Base-by-base conservation (phyloP, 192 early-diverging fungal species). In the Diversispora eburnea region DNA sequence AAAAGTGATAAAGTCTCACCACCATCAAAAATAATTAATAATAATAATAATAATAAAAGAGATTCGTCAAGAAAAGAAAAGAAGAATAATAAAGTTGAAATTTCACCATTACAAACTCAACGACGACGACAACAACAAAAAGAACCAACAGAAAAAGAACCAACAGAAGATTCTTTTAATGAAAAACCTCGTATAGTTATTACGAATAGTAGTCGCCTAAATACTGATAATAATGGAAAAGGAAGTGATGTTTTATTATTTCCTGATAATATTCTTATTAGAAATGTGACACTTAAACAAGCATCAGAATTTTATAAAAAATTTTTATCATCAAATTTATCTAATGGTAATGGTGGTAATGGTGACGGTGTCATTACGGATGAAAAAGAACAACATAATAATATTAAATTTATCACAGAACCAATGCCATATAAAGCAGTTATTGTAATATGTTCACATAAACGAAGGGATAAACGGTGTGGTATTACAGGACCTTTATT, bases 401-500 rank as follows among this genome's bases (percentile, higher is more conserved):
- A 47, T 41, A 9, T 41, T 45, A 64, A 73, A 43, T 65, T 62
- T 56, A 5, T 8, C 5, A 19, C 64, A 0, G 74, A 75, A 22
- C 41, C 20, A 19, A 76, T 80, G 61, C 73, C 76, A 0, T 83
- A 83, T 70, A 76, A 73, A 49, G 79, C 80, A 8, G 78, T 80
- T 39, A 75, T 88, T 6, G 65, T 88, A 70, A 85, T 88, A 39
- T 88, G 87, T 71, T 88, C 87, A 12, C 87, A 88, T 67, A 56
- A 72, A 10, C 77, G 74, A n/a, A 79, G 87, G 54, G 87, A 88
- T 71, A 88, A 88, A 73, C 78, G 85, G 1, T 88, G 87, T 74
- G 83, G 85, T 42, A 73, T 85, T 2, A 84, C 84, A 1, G 87
- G 82, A 0, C 81, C 83, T 8, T 76, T 88, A 48, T 74, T 88